These are phyloP conservation scores for Cercospora sesami DNA, from an alignment of 2,329 filamentous ascomycete species.

Conservation along the genomic window DNA sequence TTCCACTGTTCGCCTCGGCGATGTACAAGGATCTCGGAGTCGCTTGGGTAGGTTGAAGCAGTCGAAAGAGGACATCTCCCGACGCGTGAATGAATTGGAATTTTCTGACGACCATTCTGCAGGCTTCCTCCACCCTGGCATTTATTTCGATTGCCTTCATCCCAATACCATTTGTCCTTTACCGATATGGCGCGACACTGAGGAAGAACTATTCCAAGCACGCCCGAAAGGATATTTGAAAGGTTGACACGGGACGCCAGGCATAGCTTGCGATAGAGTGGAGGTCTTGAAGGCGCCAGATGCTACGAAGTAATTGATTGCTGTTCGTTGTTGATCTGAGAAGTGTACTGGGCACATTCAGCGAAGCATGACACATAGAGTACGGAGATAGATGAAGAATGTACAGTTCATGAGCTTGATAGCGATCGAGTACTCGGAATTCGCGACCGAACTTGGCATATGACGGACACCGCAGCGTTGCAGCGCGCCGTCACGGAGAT, in stretches of 20 bases:
- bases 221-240: constrained; percentile 45
- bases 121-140: constrained; percentile 41
- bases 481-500: not conserved
- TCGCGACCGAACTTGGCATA: not conserved
- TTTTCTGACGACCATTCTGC: not conserved
- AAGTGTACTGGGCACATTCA: not conserved
- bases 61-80: not conserved
- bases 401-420: not conserved
- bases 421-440: not conserved
- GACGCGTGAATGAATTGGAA: not conserved
- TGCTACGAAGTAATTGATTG: not conserved
- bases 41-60: constrained; percentile 36
- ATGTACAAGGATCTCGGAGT: constrained; percentile 47
- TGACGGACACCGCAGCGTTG: not conserved
- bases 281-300: not conserved
- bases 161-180: constrained; percentile 49
- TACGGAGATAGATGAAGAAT: not conserved
- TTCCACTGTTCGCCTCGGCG: constrained; percentile 42
- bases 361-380: not conserved
- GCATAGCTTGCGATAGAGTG: not conserved
- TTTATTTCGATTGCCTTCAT: constrained; percentile 48
- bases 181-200: constrained; percentile 45
- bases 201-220: constrained; percentile 44
- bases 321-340: not conserved
- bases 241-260: not conserved